Base-by-base conservation (phyloP, 495 filamentous ascomycete genomes). In the Poronia punctata region DNA sequence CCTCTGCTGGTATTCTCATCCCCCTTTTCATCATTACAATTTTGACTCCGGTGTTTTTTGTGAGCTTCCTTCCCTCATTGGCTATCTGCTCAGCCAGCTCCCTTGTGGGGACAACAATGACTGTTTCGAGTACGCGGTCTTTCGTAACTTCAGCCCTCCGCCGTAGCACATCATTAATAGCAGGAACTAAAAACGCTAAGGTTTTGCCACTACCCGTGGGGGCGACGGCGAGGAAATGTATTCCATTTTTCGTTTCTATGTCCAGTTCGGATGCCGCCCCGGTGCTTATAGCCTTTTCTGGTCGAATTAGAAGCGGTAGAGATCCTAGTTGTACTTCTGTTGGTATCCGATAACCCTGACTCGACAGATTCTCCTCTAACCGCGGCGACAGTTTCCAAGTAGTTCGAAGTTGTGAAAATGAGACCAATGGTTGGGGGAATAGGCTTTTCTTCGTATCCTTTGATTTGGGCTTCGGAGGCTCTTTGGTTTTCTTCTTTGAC, bases 151-250 rank as follows among this genome's bases (percentile, higher is more conserved):
- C 62, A 35, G 63, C 54, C 24, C 62, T 62, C 44, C 60, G 53
- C 50, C 65, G 66, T 20, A 90, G 65, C 31, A 90, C 76, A 33
- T 74, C 70, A 54, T 95, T 82, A 35, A 97, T 72, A 12, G 87
- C 71, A 0, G 88, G 87, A 18, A 99, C 83, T 56, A 97, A 60
- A 53, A 95, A 99, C 3, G 86, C 84, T 39, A 97, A 60, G 0
- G 92, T 97, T 67, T 99, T 99, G n/a, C 92, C 92, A 54, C 88
- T 95, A 14, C 92, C 92, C 3, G 92, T 99, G 3, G 93, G 93
- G 10, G 92, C 92, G 23, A 96, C 80, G 3, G 83, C 81, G 23
- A 98, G 53, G 21, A 98, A 75, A 71, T 97, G 82, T 2, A 85
- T 47, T 3, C 57, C 62, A 22, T 48, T 38, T 15, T 42, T 41